Evolutionary conservation across 495 filamentous ascomycete genomes (phyloP), one percentile per base, ranked within the genome.

Genomic region (Parmelia sp.): DNA sequence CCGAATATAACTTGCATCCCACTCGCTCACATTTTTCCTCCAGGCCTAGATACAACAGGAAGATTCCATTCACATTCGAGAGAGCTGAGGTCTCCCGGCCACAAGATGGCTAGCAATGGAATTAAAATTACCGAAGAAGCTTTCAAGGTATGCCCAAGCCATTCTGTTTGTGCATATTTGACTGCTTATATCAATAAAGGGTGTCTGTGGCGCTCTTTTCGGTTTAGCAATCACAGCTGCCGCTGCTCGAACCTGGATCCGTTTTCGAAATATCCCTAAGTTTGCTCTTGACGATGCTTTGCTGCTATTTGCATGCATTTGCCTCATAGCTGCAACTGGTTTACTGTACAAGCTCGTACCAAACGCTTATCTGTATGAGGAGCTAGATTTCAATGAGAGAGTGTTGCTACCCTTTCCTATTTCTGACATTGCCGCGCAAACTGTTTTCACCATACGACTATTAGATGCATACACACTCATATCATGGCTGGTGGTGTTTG

Each of bases 401-500:
- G 47, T n/a, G 0, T 25, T 36, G 17, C 25, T 65, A 35, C 37
- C 45, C 25, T 33, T 3, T 35, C 57, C 42, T 23, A 36, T 40
- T 35, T 40, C 57, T 10, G 40, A 51, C 4, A 7, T 61, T 12
- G 8, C 44, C 27, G 27, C n/a, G 31, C n/a, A 55, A 14, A 17
- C 45, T 37, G 15, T 61, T 4, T 23, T 40, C n/a, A 40, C 29
- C 44, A 40, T 40, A 40, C 8, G n/a, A 44, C 6, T 61, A 21
- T n/a, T 61, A 21, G 19, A 63, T 36, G n/a, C 61, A 36, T 53
- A 63, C 29, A 55, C 45, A 37, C 10, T 29, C 17, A 2, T 61
- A 19, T 61, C 23, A 1, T 71, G 69, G 69, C 31, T 21, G 15
- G 33, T 58, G 9, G 58, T 71, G 29, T 44, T 63, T 14, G 57